Evolutionary conservation across 352 stramenopile genomes (phyloP).

Genomic region (Phytopythium litorale): DNA sequence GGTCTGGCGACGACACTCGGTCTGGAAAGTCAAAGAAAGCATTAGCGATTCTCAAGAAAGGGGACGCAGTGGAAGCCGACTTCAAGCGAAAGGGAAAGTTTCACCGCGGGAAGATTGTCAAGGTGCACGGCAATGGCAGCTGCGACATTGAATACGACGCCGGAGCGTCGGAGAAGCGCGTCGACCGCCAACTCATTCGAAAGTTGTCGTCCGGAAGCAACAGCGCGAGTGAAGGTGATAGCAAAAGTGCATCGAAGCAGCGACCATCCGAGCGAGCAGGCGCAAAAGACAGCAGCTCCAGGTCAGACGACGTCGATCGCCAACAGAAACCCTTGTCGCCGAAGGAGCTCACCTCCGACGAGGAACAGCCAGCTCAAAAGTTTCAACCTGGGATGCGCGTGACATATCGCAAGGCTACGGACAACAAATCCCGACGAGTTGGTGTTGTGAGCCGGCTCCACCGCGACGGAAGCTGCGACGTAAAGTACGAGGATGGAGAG

Average conservation of each 20-base stretch:
- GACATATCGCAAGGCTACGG: conserved; percentile 32
- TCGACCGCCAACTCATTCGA: conserved; percentile 6
- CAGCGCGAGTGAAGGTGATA: conserved; percentile 1
- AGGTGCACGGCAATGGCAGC: conserved; percentile 18
- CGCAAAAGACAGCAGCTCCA: conserved; percentile 13
- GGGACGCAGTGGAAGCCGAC: conserved; percentile 26
- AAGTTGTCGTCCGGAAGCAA: conserved; percentile 3
- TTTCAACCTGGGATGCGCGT: conserved; percentile 29
- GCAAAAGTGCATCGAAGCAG: not conserved
- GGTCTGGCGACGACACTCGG: conserved; percentile 15
- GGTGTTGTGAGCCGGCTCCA: conserved; percentile 33
- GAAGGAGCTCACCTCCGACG: not conserved
- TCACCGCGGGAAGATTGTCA: conserved; percentile 23
- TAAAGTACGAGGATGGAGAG: conserved; percentile 60
- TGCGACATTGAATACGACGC: conserved; percentile 37
- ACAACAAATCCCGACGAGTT: conserved; percentile 24
- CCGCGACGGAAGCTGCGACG: conserved; percentile 52
- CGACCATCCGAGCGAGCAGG: conserved; percentile 4
- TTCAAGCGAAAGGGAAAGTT: conserved; percentile 38
- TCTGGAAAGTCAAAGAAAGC: not conserved
- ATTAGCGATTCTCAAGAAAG: conserved; percentile 13
- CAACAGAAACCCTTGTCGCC: not conserved
- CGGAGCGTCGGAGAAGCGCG: conserved; percentile 20
- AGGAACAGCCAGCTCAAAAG: conserved; percentile 1
- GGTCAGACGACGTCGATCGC: not conserved